Evolutionary conservation across 2,329 filamentous ascomycete species (phyloP).

Genomic region (Curvularia hawaiiensis): DNA sequence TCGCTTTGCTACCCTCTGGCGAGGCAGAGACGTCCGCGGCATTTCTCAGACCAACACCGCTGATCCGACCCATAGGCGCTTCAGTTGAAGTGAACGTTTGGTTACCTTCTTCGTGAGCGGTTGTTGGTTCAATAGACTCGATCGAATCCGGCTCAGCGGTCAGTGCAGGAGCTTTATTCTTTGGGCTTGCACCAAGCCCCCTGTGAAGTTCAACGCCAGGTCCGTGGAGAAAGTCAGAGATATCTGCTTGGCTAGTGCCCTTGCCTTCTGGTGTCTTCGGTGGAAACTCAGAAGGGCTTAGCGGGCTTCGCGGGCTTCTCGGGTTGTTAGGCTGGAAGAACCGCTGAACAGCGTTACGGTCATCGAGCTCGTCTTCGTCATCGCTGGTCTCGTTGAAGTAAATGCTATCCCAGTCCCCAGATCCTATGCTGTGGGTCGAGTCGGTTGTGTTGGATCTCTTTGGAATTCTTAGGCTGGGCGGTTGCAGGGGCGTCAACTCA

Average conservation of each 20-base stretch:
- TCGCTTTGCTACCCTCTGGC: slow-evolving; percentile 18
- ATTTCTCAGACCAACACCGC: slow-evolving; percentile 39
- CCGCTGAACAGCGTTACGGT: slow-evolving; percentile 44
- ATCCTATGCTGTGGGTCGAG: slow-evolving; percentile 45
- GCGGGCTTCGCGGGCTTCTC: slow-evolving; percentile 24
- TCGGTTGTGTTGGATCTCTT: slow-evolving; percentile 34
- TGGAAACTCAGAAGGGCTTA: slow-evolving; percentile 20
- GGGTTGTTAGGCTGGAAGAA: slow-evolving; percentile 40
- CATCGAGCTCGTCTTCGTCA: slow-evolving; percentile 52
- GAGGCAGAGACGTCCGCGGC: slow-evolving; percentile 37
- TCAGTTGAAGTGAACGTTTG: slow-evolving; percentile 27
- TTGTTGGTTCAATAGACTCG: slow-evolving; percentile 28
- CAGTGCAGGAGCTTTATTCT: slow-evolving; percentile 20
- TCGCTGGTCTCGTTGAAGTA: slow-evolving; percentile 57
- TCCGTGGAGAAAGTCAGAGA: slow-evolving; percentile 43
- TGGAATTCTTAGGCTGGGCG: slow-evolving; percentile 27
- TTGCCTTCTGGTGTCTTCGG: slow-evolving; percentile 27
- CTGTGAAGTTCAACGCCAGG: slow-evolving; percentile 45
- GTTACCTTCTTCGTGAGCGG: slow-evolving; percentile 19
- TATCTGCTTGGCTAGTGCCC: slow-evolving; percentile 49
- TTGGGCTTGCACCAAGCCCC: slow-evolving; percentile 43
- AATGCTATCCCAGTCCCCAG: slow-evolving; percentile 54
- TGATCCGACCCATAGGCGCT: slow-evolving; percentile 31
- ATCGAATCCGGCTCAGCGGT: slow-evolving; percentile 37
- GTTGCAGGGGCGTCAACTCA: slow-evolving; percentile 44